Conservation (phyloP, 2,329 filamentous ascomycete species). For the Diaporthe velutina region DNA sequence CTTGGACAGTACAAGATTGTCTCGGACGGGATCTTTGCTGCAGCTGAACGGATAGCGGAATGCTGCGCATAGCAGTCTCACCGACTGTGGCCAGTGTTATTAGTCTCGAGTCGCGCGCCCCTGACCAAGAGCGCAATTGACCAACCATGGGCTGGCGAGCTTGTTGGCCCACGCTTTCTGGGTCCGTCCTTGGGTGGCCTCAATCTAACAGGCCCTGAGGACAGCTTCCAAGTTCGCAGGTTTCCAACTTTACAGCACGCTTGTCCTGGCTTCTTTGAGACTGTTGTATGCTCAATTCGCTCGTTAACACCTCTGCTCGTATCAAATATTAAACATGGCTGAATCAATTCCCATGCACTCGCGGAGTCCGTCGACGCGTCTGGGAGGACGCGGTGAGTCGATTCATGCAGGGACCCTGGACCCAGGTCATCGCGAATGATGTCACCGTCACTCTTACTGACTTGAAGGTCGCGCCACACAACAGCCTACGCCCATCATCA, state of each 20-base stretch:
- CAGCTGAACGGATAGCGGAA: constrained; percentile 7
- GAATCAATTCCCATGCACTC: constrained; percentile 55
- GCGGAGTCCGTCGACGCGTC: constrained; percentile 43
- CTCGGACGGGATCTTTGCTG: constrained; percentile 27
- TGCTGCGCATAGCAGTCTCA: constrained; percentile 31
- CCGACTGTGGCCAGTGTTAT: constrained; percentile 32
- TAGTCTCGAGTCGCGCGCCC: constrained; percentile 35
- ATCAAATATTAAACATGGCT: constrained; percentile 34
- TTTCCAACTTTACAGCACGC: constrained; percentile 9
- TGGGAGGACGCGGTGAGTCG: constrained; percentile 60
- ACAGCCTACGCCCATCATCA: constrained; percentile 36
- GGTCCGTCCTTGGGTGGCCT: constrained; percentile 34
- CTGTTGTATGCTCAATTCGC: constrained; percentile 6
- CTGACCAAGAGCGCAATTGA: constrained; percentile 37
- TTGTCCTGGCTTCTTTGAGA: not conserved
- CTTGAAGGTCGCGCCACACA: not conserved
- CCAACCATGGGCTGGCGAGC: constrained; percentile 36
- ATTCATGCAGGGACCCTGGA: constrained; percentile 17
- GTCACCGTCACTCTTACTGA: constrained; percentile 37
- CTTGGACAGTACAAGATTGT: constrained; percentile 14
- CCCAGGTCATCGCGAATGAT: constrained; percentile 12
- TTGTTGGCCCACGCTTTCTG: constrained; percentile 31
- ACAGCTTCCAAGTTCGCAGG: constrained; percentile 18
- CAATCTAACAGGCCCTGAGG: constrained; percentile 23
- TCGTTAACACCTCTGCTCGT: not conserved